phyloP scores from a whole-genome alignment of 176 grass and related monocot genomes.

The Cymbopogon citratus region DNA sequence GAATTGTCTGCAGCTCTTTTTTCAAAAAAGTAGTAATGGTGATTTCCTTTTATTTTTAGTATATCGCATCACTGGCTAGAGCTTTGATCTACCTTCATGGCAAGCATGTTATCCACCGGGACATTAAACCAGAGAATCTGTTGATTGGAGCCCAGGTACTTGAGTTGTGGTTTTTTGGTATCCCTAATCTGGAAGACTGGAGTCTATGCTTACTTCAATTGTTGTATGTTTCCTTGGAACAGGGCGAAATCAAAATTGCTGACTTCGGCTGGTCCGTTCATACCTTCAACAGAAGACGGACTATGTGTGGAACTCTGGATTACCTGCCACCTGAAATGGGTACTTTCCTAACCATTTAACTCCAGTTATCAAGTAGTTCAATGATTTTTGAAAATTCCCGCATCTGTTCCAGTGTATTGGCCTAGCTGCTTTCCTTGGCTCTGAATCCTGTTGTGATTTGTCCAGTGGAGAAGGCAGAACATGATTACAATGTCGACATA shows the following conservation, averaged over 20 bases:
- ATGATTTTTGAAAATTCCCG: not conserved
- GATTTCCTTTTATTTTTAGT: slow-evolving; percentile 41
- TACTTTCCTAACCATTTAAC: slow-evolving; percentile 34
- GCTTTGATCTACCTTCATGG: slow-evolving; percentile 85
- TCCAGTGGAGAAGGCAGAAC: slow-evolving; percentile 83
- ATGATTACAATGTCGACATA: slow-evolving; percentile 88
- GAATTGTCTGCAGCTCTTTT: not conserved
- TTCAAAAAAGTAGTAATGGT: slow-evolving; percentile 1
- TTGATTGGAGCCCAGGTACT: slow-evolving; percentile 70
- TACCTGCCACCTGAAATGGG: slow-evolving; percentile 99
- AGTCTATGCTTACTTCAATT: slow-evolving; percentile 1
- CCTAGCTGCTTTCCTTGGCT: not conserved
- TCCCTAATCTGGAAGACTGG: not conserved
- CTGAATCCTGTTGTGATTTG: slow-evolving; percentile 18
- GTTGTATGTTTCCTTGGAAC: slow-evolving; percentile 20
- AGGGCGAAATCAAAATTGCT: slow-evolving; percentile 95
- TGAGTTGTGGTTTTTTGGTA: not conserved
- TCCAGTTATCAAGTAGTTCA: not conserved
- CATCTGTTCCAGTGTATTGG: not conserved
- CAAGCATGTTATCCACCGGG: slow-evolving; percentile 92
- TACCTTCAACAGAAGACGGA: slow-evolving; percentile 76
- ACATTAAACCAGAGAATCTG: slow-evolving; percentile 97
- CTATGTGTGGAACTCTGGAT: slow-evolving; percentile 95
- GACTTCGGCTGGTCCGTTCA: slow-evolving; percentile 98
- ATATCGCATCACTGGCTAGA: slow-evolving; percentile 71